phyloP scores from a whole-genome alignment of 179 eudicot genomes.

The Patellifolia procumbens region DNA sequence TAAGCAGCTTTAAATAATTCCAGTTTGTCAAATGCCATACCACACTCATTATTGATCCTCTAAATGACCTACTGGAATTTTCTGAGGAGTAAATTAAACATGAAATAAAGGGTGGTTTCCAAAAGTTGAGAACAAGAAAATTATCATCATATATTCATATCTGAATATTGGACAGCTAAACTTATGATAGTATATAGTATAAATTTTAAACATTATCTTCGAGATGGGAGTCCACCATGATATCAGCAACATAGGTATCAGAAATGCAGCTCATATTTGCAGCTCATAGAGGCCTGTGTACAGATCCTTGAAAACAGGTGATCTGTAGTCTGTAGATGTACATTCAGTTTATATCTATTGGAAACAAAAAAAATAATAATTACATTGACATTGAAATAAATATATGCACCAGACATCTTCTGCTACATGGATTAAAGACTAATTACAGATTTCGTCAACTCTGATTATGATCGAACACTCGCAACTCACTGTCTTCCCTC shows the following conservation, averaged over 20 bases:
- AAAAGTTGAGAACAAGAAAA: neutral
- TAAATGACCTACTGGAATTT: neutral
- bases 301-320: conserved; percentile 5
- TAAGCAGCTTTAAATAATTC: too few species aligned
- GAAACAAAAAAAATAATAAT: conserved; percentile 12
- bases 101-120: neutral
- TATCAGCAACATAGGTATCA: neutral
- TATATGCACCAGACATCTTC: conserved; percentile 30
- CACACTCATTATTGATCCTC: too few species aligned
- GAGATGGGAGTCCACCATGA: neutral
- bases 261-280: conserved; percentile 13
- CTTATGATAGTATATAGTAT: neutral
- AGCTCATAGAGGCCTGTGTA: neutral
- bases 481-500: conserved; percentile 10
- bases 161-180: neutral
- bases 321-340: conserved; percentile 1
- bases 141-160: neutral
- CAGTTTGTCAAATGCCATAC: too few species aligned
- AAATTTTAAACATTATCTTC: neutral
- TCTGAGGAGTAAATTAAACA: neutral
- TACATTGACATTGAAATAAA: conserved; percentile 29
- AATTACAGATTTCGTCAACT: conserved; percentile 37
- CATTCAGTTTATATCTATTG: conserved; percentile 1
- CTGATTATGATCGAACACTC: too few species aligned
- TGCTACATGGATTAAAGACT: conserved; percentile 11